phyloP scores from a whole-genome alignment of 495 filamentous ascomycete genomes.

The Penicillium herquei region DNA sequence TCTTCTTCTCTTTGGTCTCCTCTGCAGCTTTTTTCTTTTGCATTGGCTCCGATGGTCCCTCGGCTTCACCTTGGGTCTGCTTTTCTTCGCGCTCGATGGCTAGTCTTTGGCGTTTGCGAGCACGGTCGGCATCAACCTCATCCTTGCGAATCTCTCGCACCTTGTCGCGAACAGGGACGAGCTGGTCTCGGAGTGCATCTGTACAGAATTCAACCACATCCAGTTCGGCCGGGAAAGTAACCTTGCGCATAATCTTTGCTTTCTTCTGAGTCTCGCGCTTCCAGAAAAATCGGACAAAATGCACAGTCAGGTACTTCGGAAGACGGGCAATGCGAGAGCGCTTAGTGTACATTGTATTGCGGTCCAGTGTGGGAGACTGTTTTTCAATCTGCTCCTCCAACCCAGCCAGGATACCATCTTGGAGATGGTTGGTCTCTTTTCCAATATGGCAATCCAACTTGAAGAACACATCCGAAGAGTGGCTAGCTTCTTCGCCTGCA shows the following conservation, averaged over 20 bases:
- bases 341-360: constrained; percentile 84
- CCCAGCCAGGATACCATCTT: constrained; percentile 79
- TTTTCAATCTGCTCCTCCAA: constrained; percentile 91
- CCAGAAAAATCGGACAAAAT: constrained; percentile 99
- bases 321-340: constrained; percentile 81
- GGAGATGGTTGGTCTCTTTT: constrained; percentile 78
- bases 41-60: constrained; percentile 38
- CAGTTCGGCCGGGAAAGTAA: constrained; percentile 89
- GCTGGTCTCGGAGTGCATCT: constrained; percentile 75
- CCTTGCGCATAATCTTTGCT: constrained; percentile 99
- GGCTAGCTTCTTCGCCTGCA: constrained; percentile 66
- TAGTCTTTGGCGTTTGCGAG: constrained; percentile 82
- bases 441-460: constrained; percentile 96
- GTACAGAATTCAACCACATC: constrained; percentile 95
- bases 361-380: constrained; percentile 70
- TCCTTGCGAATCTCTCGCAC: constrained; percentile 94
- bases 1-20: constrained; percentile 55
- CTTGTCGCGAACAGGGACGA: constrained; percentile 91
- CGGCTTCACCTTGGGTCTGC: constrained; percentile 40
- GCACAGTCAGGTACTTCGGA: constrained; percentile 93
- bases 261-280: constrained; percentile 92
- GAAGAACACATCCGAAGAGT: constrained; percentile 72
- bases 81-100: constrained; percentile 61
- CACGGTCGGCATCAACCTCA: constrained; percentile 82
- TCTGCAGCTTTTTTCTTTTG: constrained; percentile 51